phyloP scores from a whole-genome alignment of 2,329 filamentous ascomycete genomes.

The Clathrospora elynae region DNA sequence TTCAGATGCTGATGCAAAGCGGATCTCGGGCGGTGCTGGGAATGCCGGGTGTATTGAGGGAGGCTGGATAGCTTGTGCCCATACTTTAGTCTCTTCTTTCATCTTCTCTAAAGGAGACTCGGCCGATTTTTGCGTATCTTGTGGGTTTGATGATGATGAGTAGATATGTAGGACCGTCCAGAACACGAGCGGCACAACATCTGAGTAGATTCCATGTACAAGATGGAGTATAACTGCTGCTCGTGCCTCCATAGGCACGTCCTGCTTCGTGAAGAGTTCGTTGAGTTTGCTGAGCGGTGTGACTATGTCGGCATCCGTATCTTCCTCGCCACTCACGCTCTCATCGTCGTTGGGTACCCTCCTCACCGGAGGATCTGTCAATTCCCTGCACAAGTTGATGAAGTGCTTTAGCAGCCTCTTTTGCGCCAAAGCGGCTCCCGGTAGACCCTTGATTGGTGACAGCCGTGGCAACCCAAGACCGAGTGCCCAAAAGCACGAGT shows the following conservation, averaged over 20 bases:
- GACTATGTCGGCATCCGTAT: constrained; percentile 41
- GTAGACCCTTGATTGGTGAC: constrained; percentile 57
- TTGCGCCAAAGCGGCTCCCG: constrained; percentile 42
- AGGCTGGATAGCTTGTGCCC: constrained; percentile 42
- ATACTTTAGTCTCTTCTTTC: constrained; percentile 35
- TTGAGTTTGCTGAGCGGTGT: constrained; percentile 43
- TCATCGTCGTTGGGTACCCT: constrained; percentile 39
- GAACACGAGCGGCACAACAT: constrained; percentile 40
- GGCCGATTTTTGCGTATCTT: constrained; percentile 7
- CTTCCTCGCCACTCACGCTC: constrained; percentile 42
- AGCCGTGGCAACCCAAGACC: constrained; percentile 62
- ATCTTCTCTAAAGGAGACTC: constrained; percentile 31
- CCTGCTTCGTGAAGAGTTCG: constrained; percentile 36
- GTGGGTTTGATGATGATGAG: constrained; percentile 19
- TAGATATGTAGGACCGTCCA: constrained; percentile 44
- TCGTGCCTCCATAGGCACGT: constrained; percentile 33
- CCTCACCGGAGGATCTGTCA: constrained; percentile 36
- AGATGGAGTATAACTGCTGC: constrained; percentile 39
- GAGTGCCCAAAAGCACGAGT: constrained; percentile 60
- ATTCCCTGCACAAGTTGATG: constrained; percentile 31
- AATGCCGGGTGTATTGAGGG: constrained; percentile 46
- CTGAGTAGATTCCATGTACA: constrained; percentile 35
- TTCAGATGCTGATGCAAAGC: constrained; percentile 23
- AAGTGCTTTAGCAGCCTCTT: constrained; percentile 40
- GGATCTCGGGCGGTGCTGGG: constrained; percentile 42